These are phyloP conservation scores for Scenedesmus sp. DNA, from an alignment of 163 green algal species.

Conservation along the genomic window DNA sequence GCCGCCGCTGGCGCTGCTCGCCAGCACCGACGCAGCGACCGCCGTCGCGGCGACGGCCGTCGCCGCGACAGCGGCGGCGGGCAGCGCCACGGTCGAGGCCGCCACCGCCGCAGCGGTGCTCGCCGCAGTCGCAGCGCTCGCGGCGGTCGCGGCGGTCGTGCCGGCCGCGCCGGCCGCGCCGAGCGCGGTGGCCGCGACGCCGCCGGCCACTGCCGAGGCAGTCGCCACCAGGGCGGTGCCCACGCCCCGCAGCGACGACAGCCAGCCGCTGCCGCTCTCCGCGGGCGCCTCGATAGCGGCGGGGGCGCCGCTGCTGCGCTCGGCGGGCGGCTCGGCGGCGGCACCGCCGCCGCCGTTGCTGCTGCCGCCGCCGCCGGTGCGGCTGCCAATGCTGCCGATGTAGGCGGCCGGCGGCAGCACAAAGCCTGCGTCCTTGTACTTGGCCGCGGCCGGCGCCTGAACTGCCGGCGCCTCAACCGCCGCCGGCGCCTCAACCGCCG, in stretches of 20 bases:
- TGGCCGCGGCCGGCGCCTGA: too few species aligned
- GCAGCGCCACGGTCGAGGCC: background rate
- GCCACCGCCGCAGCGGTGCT: background rate
- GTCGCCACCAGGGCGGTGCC: background rate
- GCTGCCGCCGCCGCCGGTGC: background rate
- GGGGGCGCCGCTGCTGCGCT: slow-evolving; percentile 1
- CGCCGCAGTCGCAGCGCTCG: slow-evolving; percentile 5
- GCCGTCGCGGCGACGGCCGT: slow-evolving; percentile 1
- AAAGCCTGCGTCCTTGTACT: background rate
- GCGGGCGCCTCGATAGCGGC: background rate
- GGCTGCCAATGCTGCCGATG: background rate
- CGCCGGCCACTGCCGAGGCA: slow-evolving; percentile 9
- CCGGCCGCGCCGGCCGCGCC: background rate
- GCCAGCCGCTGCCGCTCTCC: slow-evolving; percentile 1
- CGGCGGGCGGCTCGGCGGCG: background rate
- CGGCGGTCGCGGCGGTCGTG: background rate
- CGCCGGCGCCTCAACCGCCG: too few species aligned
- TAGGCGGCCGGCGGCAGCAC: background rate
- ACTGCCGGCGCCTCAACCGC: too few species aligned
- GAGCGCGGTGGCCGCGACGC: slow-evolving; percentile 2
- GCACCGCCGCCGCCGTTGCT: background rate
- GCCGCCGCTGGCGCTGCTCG: slow-evolving; percentile 21
- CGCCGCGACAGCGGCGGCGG: slow-evolving; percentile 5
- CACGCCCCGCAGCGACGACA: background rate
- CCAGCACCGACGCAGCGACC: background rate